Conservation (phyloP, 176 grass and related monocot species). For the Thalia dealbata region DNA sequence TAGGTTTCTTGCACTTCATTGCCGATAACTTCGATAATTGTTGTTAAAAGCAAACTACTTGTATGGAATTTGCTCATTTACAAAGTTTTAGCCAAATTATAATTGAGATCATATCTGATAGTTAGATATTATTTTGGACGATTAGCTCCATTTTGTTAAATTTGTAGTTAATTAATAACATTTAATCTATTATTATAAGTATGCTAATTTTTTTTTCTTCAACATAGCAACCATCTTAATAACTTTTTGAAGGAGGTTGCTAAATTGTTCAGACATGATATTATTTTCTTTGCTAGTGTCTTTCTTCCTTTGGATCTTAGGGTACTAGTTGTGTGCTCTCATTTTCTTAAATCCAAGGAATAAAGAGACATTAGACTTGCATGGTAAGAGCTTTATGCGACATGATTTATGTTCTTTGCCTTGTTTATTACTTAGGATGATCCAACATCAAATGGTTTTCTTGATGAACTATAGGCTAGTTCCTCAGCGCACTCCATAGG, state of each 20-base stretch:
- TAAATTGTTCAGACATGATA: neutral
- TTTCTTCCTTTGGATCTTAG: neutral
- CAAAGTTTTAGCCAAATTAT: neutral
- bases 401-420: too few species aligned
- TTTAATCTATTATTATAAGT: neutral
- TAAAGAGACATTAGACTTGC: neutral
- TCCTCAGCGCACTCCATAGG: too few species aligned
- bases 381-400: too few species aligned
- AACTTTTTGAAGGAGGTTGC: neutral
- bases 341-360: neutral
- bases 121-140: neutral
- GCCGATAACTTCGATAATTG: neutral
- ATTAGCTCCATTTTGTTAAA: neutral
- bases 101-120: neutral
- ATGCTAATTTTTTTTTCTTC: neutral
- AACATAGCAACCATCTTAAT: neutral
- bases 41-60: neutral
- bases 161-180: neutral
- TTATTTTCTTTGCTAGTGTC: neutral
- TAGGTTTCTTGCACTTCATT: neutral
- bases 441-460: neutral
- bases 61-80: neutral
- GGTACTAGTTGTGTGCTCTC: neutral
- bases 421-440: neutral
- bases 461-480: neutral